Evolutionary conservation across 352 stramenopile species (phyloP), one percentile per base, ranked within the genome.

Genomic region (Globisporangium spinosum): DNA sequence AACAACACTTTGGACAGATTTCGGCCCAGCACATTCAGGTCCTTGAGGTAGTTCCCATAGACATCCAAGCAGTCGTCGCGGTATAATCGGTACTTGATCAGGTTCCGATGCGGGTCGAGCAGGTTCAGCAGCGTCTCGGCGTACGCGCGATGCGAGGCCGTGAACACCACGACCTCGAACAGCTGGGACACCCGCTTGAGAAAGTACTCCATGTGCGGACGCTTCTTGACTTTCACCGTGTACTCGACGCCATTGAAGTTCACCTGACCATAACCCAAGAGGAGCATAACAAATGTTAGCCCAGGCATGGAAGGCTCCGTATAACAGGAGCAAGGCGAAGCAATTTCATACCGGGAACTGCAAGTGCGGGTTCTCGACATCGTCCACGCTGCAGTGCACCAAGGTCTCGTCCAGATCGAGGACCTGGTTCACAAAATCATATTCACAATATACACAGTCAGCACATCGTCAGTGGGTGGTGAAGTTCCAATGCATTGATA

Each of bases 81-180:
- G 75, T 98, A 99, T 35, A 99, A 77, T 55, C 97, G 83, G 64
- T 99, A 90, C 81, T 95, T 95, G 75, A 98, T 97, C 45, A 94
- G 79, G 32, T 94, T 86, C 43, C 84, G 73, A 32, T 96, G 72
- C 13, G 97, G 97, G 78, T 99, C 98, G 63, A 99, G 87, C 61
- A 98, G 80, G 77, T 99, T 95, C 57, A 99, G 87, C 59, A 99
- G 80, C 61, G 97, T 96, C 71, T 99, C 94, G 0, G 98, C 98
- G 74, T 99, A 99, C 17, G 83, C 87, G 53, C 85, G 85, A 71
- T 95, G 97, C 29, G 91, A 98, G 0, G 98, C 98, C 2, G 98
- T 99, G 77, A 99, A 99, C 6, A 99, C 89, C n/a, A 99, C 91
- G n/a, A 99, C 95, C 75, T 99, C 98, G 70, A 99, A 99, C 27